Evolutionary conservation across 352 stramenopile genomes (phyloP), one percentile per base, ranked within the genome.

Genomic region (Ophiocytium majus): DNA sequence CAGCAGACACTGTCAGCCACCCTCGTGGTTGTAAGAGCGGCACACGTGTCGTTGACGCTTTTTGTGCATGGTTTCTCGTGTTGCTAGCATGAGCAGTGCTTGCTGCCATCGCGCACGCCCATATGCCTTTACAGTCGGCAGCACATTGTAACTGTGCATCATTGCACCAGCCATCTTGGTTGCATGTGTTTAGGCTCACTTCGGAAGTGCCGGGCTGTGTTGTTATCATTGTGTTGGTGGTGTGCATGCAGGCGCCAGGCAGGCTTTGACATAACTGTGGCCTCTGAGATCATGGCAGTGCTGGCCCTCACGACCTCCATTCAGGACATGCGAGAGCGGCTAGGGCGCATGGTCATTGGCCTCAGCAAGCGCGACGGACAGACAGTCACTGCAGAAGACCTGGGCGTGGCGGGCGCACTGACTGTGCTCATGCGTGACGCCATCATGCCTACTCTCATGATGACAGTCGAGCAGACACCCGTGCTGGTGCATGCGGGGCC

Each of bases 241-340:
- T 23, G 23, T 71, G 23, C 10, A 64, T 19, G 76, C 76, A 89
- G 82, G 9, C 89, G 94, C 33, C 36, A 90, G 31, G 94, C 92
- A 34, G 93, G 94, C 79, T 97, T 97, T 89, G 94, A 97, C 86
- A 97, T 97, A 85, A 94, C 94, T 50, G 97, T 99, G 0, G 97
- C 97, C 0, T 98, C 93, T 50, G 97, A 99, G 90, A 97, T 99
- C 88, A 99, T 99, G 97, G 96, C 97, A 43, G 97, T 99, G 32
- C 90, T 99, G 79, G 95, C 95, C 33, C 91, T 99, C 64, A 95
- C 97, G 0, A 98, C 93, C 28, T 95, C 94, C 87, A 89, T 99
- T 19, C 76, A 92, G 14, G 97, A 99, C 90, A 93, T 99, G 91
- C 91, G 95, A 0, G 92, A 96, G 79, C 96, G 97, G 76, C 89